These are phyloP conservation scores for Salvia sclarea DNA, from an alignment of 305 asterid genomes.

Conservation along the genomic window DNA sequence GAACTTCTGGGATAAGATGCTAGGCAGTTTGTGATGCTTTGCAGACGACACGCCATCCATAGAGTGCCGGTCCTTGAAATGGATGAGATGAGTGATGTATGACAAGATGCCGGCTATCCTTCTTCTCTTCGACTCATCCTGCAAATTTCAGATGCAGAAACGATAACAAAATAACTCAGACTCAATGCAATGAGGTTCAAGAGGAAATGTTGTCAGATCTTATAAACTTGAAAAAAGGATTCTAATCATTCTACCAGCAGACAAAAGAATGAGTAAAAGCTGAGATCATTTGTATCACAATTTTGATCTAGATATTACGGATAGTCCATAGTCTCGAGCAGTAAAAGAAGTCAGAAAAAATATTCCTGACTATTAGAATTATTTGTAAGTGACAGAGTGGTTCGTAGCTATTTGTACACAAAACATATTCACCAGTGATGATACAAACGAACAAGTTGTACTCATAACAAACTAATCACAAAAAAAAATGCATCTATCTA, in stretches of 20 bases:
- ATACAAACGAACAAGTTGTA: background rate
- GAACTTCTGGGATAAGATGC: constrained; percentile 64
- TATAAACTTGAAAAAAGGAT: background rate
- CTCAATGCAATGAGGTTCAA: background rate
- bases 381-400: background rate
- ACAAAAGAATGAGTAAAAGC: background rate
- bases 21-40: constrained; percentile 66
- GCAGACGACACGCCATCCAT: constrained; percentile 76
- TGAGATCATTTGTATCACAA: background rate
- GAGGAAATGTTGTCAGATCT: background rate
- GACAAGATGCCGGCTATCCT: constrained; percentile 69
- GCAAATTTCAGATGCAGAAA: constrained; percentile 2
- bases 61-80: constrained; percentile 74
- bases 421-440: background rate
- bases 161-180: background rate
- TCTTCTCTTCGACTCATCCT: constrained; percentile 59
- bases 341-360: background rate
- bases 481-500: background rate
- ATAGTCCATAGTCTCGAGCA: background rate
- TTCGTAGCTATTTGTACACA: background rate
- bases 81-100: constrained; percentile 78
- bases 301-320: background rate
- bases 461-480: background rate
- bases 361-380: background rate
- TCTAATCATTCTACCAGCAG: background rate